Percentiles rank a stretch among this genome's conserved stretches.
phyloP scores from a whole-genome alignment of 106 monocot genomes.

The Dendrobium chrysotoxum region DNA sequence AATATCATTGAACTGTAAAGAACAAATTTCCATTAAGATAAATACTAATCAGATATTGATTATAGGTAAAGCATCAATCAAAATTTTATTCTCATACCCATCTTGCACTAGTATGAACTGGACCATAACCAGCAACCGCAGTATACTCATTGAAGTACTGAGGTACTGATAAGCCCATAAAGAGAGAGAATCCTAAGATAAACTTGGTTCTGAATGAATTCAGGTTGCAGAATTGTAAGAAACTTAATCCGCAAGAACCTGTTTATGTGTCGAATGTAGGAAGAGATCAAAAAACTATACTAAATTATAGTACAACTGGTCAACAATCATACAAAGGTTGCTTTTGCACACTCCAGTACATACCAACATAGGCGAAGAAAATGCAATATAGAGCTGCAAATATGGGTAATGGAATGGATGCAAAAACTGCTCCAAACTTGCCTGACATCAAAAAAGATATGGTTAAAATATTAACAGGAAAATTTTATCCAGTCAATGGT shows the following conservation, averaged over 20 bases:
- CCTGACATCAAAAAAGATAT: not conserved
- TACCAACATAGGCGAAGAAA: constrained; percentile 60
- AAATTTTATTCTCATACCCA: constrained; percentile 26
- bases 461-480: not conserved
- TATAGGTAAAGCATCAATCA: not conserved
- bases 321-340: not conserved
- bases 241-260: constrained; percentile 42
- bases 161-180: constrained; percentile 48
- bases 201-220: constrained; percentile 54
- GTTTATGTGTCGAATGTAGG: not conserved
- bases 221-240: constrained; percentile 57
- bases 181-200: constrained; percentile 47
- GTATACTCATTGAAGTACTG: constrained; percentile 71
- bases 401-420: constrained; percentile 47
- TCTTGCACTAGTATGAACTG: constrained; percentile 39
- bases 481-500: not conserved
- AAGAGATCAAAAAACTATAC: not conserved
- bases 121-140: constrained; percentile 43
- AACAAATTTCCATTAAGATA: not conserved
- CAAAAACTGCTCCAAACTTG: constrained; percentile 18
- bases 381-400: constrained; percentile 57
- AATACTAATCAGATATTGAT: not conserved
- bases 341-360: not conserved
- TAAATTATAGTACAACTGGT: not conserved
- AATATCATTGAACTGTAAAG: constrained; percentile 18